Evolutionary conservation across 768 basidiomycete genomes (phyloP).

Genomic region (Hemileccinum rubropunctum): DNA sequence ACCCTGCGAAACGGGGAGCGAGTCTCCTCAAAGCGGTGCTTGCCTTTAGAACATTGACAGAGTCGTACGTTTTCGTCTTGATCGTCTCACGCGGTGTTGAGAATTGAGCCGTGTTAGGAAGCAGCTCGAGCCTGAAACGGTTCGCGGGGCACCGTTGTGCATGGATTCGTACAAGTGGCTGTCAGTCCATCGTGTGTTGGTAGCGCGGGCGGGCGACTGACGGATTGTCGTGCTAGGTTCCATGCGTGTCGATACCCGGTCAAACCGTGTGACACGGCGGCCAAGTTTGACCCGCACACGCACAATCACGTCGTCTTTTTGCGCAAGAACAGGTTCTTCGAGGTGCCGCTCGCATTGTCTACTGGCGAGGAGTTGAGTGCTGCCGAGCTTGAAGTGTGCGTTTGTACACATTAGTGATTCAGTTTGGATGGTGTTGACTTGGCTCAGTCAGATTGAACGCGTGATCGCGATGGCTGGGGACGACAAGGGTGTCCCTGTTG

Average conservation of each 20-base stretch:
- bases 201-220: not conserved
- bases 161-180: conserved; percentile 97
- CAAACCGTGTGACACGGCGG: conserved; percentile 78
- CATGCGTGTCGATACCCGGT: conserved; percentile 88
- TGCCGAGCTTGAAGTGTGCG: conserved; percentile 75
- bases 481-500: conserved; percentile 52
- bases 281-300: conserved; percentile 67
- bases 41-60: conserved; percentile 79
- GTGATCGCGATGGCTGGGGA: conserved; percentile 64
- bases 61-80: conserved; percentile 49
- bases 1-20: conserved; percentile 74
- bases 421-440: not conserved
- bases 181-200: conserved; percentile 34
- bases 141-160: conserved; percentile 72
- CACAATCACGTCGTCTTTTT: conserved; percentile 91
- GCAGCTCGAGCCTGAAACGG: conserved; percentile 84
- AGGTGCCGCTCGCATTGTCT: conserved; percentile 65
- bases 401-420: not conserved
- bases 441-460: conserved; percentile 57
- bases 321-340: conserved; percentile 88
- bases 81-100: too few relatives aligned
- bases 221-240: conserved; percentile 51
- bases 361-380: conserved; percentile 71
- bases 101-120: conserved; percentile 41
- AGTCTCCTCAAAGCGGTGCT: conserved; percentile 81